Conservation (phyloP, 495 filamentous ascomycete genomes). For the Penicillium herquei region DNA sequence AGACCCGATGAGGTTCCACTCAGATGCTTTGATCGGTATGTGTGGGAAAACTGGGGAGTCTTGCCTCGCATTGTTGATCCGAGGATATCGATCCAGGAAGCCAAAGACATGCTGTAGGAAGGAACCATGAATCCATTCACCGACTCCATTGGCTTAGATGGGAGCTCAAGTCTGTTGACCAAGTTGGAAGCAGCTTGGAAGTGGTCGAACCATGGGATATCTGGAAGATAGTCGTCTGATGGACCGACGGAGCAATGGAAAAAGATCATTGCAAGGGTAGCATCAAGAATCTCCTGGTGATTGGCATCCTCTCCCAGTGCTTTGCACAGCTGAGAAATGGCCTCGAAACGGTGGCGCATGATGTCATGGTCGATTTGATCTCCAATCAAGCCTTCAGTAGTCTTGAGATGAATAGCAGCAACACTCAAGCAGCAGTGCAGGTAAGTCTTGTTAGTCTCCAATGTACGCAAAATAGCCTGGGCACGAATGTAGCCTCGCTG, state of each 20-base stretch:
- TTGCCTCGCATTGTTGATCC: constrained; percentile 88
- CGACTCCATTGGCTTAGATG: constrained; percentile 19
- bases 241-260: constrained; percentile 93
- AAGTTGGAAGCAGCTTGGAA: constrained; percentile 87
- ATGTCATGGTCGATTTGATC: constrained; percentile 90
- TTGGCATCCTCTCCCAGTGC: constrained; percentile 76
- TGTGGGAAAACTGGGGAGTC: constrained; percentile 83
- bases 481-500: constrained; percentile 75
- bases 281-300: constrained; percentile 87
- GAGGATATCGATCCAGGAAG: constrained; percentile 96
- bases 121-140: constrained; percentile 56
- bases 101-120: constrained; percentile 92
- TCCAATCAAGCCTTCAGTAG: constrained; percentile 60
- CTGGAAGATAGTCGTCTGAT: constrained; percentile 80
- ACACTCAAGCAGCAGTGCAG: constrained; percentile 96
- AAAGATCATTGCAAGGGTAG: constrained; percentile 93
- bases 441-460: constrained; percentile 90
- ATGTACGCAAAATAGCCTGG: constrained; percentile 76
- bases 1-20: constrained; percentile 70
- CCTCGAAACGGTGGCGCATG: constrained; percentile 86
- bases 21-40: constrained; percentile 88
- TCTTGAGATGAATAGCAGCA: constrained; percentile 90
- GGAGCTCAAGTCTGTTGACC: constrained; percentile 80
- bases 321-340: constrained; percentile 82
- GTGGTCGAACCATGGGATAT: constrained; percentile 96